phyloP scores from a whole-genome alignment of 306 rosid genomes.

The Quercus dentata region DNA sequence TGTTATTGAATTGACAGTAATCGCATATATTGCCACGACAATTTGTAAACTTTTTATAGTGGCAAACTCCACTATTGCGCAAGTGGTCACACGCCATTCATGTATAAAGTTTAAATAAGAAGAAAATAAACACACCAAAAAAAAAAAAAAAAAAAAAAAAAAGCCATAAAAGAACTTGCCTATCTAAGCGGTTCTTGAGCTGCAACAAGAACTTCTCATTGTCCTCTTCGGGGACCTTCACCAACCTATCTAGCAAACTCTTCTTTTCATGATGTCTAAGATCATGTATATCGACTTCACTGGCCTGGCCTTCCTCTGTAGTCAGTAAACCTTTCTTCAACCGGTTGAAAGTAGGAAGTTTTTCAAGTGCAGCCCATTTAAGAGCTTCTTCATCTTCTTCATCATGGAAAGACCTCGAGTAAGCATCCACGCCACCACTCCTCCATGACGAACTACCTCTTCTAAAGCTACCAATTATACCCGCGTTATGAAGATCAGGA shows the following conservation, averaged over 20 bases:
- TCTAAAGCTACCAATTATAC: slow-evolving; percentile 1
- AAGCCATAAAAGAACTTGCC: slow-evolving; percentile 4
- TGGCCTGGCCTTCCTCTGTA: slow-evolving; percentile 3
- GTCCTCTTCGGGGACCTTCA: slow-evolving; percentile 31
- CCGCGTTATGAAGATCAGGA: not conserved
- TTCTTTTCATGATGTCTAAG: slow-evolving; percentile 27
- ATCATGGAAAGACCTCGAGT: slow-evolving; percentile 8
- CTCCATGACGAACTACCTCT: slow-evolving; percentile 18
- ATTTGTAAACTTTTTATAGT: too few relatives aligned
- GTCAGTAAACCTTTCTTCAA: slow-evolving; percentile 32
- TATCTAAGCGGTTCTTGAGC: slow-evolving; percentile 19
- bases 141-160: not conserved
- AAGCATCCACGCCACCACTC: not conserved
- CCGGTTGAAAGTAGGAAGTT: slow-evolving; percentile 30
- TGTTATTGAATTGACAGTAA: too few relatives aligned
- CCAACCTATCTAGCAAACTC: slow-evolving; percentile 30
- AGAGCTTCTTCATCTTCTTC: slow-evolving; percentile 39
- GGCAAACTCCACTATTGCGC: too few relatives aligned
- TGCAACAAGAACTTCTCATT: slow-evolving; percentile 30
- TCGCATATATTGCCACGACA: too few relatives aligned
- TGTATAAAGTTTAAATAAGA: too few relatives aligned
- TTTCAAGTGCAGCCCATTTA: slow-evolving; percentile 40
- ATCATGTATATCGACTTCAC: slow-evolving; percentile 6
- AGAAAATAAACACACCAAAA: too few relatives aligned
- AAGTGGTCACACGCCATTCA: too few relatives aligned